These are phyloP conservation scores for Rhodotorula toruloides DNA, from an alignment of 768 basidiomycete species.

Conservation along the genomic window DNA sequence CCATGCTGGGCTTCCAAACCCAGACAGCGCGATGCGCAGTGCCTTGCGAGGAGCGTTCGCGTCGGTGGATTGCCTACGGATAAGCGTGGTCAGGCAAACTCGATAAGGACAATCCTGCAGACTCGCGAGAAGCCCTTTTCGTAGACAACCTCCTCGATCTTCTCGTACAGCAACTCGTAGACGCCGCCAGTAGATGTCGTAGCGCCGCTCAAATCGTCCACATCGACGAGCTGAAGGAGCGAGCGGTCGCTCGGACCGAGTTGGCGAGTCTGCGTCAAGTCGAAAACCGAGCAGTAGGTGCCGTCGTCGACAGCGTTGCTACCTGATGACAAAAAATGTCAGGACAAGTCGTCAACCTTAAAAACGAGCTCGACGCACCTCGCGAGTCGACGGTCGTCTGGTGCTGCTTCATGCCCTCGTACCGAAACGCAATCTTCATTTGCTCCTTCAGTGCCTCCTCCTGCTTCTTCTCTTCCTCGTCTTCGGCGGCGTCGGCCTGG, in stretches of 20 bases:
- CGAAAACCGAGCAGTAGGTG: constrained; percentile 65
- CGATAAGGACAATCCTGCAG: background rate
- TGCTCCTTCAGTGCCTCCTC: constrained; percentile 48
- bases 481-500: constrained; percentile 37
- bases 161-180: constrained; percentile 22
- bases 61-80: constrained; percentile 5
- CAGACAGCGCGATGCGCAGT: constrained; percentile 45
- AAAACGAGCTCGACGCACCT: background rate
- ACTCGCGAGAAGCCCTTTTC: constrained; percentile 16
- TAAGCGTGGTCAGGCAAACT: no score
- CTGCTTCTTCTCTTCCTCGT: constrained; percentile 45
- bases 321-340: background rate
- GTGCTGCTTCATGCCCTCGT: constrained; percentile 87
- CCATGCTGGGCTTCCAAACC: constrained; percentile 46
- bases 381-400: constrained; percentile 61
- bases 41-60: constrained; percentile 25
- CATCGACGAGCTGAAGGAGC: constrained; percentile 48
- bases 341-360: background rate
- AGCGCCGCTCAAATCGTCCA: constrained; percentile 19
- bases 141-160: constrained; percentile 12
- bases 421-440: constrained; percentile 96
- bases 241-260: constrained; percentile 53
- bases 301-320: constrained; percentile 52
- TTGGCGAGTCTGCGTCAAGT: constrained; percentile 64
- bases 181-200: background rate